Evolutionary conservation across 148 eudicot species (phyloP).

Genomic region (Rhododendron vialii): DNA sequence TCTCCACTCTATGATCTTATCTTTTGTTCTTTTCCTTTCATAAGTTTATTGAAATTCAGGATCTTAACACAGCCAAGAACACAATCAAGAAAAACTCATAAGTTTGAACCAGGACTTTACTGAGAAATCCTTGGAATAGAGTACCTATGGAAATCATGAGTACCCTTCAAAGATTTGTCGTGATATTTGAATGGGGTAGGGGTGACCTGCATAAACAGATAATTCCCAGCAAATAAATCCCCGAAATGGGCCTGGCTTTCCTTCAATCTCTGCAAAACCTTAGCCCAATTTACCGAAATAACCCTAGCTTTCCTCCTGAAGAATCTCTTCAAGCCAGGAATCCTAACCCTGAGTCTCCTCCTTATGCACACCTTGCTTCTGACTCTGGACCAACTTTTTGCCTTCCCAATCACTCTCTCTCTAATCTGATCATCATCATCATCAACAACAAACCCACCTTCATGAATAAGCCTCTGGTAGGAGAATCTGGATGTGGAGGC

Average conservation of each 20-base stretch:
- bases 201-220: slow-evolving; percentile 73
- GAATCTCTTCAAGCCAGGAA: slow-evolving; percentile 49
- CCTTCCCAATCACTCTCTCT: slow-evolving; percentile 26
- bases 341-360: slow-evolving; percentile 43
- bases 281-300: slow-evolving; percentile 34
- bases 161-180: slow-evolving; percentile 7
- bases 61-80: not conserved
- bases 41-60: not conserved
- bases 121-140: slow-evolving; percentile 3
- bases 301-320: slow-evolving; percentile 42
- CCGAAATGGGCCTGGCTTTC: slow-evolving; percentile 77
- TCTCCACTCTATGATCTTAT: not conserved
- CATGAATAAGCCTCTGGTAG: slow-evolving; percentile 56
- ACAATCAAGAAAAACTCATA: not conserved
- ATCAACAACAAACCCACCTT: slow-evolving; percentile 33
- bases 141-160: not conserved
- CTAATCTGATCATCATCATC: slow-evolving; percentile 14
- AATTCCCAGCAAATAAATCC: slow-evolving; percentile 81
- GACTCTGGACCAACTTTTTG: slow-evolving; percentile 25
- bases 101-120: not conserved
- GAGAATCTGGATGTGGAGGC: slow-evolving; percentile 31
- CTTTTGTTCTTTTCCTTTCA: not conserved
- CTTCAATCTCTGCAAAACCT: slow-evolving; percentile 54
- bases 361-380: slow-evolving; percentile 25
- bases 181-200: slow-evolving; percentile 42